Conservation (phyloP, 108 stramenopile species). For the Mediolabrus comicus region DNA sequence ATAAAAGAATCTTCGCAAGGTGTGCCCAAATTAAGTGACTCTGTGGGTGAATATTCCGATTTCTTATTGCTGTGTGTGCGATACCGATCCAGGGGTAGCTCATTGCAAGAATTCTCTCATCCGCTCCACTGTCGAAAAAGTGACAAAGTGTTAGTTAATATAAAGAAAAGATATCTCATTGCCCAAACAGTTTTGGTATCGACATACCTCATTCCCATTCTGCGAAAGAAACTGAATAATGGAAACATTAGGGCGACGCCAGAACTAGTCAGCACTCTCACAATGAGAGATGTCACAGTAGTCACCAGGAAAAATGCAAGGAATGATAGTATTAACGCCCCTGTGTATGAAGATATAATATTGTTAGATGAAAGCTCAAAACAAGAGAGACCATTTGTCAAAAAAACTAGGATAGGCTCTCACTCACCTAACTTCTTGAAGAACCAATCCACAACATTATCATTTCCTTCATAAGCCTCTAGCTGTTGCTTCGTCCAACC, state of each 20-base stretch:
- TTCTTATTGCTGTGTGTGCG: slow-evolving; percentile 39
- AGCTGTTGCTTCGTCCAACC: slow-evolving; percentile 48
- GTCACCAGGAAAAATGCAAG: slow-evolving; percentile 66
- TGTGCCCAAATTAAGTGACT: slow-evolving; percentile 47
- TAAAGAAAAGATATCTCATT: slow-evolving; percentile 59
- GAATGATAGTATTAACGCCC: slow-evolving; percentile 36
- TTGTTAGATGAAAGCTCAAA: not conserved
- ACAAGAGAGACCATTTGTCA: not conserved
- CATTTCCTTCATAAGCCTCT: slow-evolving; percentile 30
- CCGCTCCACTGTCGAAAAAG: slow-evolving; percentile 43
- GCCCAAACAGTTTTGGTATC: slow-evolving; percentile 57
- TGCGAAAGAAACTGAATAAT: slow-evolving; percentile 47
- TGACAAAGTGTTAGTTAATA: slow-evolving; percentile 52
- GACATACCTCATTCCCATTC: slow-evolving; percentile 46
- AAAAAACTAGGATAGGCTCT: not conserved
- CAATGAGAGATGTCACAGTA: slow-evolving; percentile 66
- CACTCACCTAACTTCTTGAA: slow-evolving; percentile 38
- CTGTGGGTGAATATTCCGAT: slow-evolving; percentile 35
- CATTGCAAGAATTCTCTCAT: slow-evolving; percentile 53
- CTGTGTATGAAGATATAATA: not conserved
- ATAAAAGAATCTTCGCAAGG: slow-evolving; percentile 52
- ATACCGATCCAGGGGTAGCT: slow-evolving; percentile 75
- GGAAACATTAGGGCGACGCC: slow-evolving; percentile 76
- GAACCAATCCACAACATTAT: slow-evolving; percentile 16
- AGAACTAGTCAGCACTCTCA: slow-evolving; percentile 61